Conservation (phyloP, 768 basidiomycete species). For the Lactifluus echinatus region DNA sequence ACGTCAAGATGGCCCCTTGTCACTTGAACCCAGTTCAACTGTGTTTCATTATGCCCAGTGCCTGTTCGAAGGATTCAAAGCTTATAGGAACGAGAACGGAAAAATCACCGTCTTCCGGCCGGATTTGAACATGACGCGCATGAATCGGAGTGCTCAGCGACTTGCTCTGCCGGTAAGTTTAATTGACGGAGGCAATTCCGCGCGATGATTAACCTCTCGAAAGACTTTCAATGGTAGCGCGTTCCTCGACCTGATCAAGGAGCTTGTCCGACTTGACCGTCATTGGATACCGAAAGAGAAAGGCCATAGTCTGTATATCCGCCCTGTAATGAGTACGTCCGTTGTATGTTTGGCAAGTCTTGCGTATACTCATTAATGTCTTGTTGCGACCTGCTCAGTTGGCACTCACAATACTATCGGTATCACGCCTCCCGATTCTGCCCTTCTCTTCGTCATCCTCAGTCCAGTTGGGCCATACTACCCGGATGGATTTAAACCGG, state of each 20-base stretch:
- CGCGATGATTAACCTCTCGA: neutral
- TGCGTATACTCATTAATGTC: neutral
- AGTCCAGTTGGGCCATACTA: conserved; percentile 44
- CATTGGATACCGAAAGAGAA: conserved; percentile 43
- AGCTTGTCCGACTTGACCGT: conserved; percentile 36
- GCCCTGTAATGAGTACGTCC: conserved; percentile 31
- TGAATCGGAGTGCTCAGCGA: conserved; percentile 39
- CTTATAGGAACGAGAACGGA: conserved; percentile 37
- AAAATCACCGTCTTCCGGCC: conserved; percentile 41
- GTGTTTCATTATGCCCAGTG: conserved; percentile 47
- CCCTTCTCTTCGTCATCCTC: conserved; percentile 41
- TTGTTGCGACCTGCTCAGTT: conserved; percentile 20
- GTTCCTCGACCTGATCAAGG: conserved; percentile 38
- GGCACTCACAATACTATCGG: conserved; percentile 40
- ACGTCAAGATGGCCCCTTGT: conserved; percentile 34
- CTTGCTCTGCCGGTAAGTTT: conserved; percentile 29
- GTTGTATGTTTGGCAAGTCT: neutral
- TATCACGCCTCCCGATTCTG: conserved; percentile 42
- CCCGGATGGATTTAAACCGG: conserved; percentile 40
- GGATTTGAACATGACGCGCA: conserved; percentile 45
- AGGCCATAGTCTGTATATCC: conserved; percentile 45
- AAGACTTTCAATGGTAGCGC: conserved; percentile 36
- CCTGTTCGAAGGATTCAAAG: conserved; percentile 46
- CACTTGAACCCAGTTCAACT: conserved; percentile 41
- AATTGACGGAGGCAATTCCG: neutral